Evolutionary conservation across 164 flowering plant genomes (phyloP), one percentile per base, ranked within the genome.

Genomic region (Warburgia ugandensis): DNA sequence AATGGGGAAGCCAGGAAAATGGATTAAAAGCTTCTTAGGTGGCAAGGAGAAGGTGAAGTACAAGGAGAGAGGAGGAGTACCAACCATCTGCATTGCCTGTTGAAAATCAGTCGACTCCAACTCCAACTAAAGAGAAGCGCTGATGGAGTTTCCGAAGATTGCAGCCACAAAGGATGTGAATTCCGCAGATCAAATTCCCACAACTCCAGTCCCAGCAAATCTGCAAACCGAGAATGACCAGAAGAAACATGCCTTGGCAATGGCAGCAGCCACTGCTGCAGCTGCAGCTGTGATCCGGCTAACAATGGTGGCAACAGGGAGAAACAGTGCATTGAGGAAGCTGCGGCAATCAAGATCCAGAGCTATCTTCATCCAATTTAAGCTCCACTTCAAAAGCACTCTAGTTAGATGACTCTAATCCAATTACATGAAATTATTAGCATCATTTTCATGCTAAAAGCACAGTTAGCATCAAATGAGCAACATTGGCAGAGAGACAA

Each of bases 101-200:
- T 48, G 75, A 61, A 54, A 73, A 66, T 62, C 48, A 49, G 3
- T 41, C 77, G 1, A 30, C 79, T n/a, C n/a, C n/a, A n/a, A n/a
- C n/a, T n/a, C n/a, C n/a, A n/a, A n/a, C 95, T 0, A 89, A 80
- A 52, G 95, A 89, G 66, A 89, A 80, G 66, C 54, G 68, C 31
- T 59, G 95, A 65, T 90, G 97, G 97, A 90, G 97, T 62, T 90
- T 90, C 44, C 70, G 97, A 54, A 64, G 95, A 62, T 79, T 2
- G 66, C 86, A 2, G 58, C 76, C 54, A 52, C 69, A 45, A 71
- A 62, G 58, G 80, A 74, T 28, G 21, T 28, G 25, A 43, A 44
- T 61, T 56, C 78, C 20, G 19, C 46, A 17, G 83, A 77, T 16
- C 29, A 58, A 30, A 41, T 16, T 46, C 50, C 61, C 29, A 29